Evolutionary conservation across 1,284 basidiomycete genomes (phyloP), one percentile per base, ranked within the genome.

Genomic region (Entoloma clypeatum): DNA sequence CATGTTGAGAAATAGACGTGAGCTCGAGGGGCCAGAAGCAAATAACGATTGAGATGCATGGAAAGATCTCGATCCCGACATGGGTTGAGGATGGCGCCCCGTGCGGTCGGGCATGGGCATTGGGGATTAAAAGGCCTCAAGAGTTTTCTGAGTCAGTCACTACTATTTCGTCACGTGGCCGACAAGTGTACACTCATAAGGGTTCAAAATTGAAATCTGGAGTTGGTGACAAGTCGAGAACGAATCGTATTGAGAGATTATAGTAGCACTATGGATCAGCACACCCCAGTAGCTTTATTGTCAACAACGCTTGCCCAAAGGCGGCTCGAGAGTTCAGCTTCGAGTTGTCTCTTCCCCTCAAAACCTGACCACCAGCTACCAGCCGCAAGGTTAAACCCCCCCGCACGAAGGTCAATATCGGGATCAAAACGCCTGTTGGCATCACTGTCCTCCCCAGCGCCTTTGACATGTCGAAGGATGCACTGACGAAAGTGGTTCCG

Each of bases 1-100:
- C 71, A 86, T 78, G 61, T 81, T 81, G 51, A 92, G 79, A 54
- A 92, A 87, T 3, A 81, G 79, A 29, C 79, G 74, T 29, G 82
- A 84, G 54, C 64, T 72, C 22, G 77, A 75, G 22, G 62, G 57
- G 26, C 67, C 68, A 27, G 68, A 68, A 30, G 60, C 55, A 43
- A 68, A 68, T 48, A 73, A 58, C 13, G 74, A 77, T 51, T 72
- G 71, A 11, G 63, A 66, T n/a, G 47, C 58, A 41, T 68, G 60
- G 26, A 47, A 40, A 10, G 50, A 49, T 36, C 47, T 45, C 6
- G 52, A 50, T 25, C 48, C 48, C 23, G 50, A 43, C 31, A 45
- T 49, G 14, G 24, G 42, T 41, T 44, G 43, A 40, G 45, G 21
- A 49, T 42, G 41, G 29, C 42, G 45, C 24, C 49, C 38, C 25